phyloP scores from a whole-genome alignment of 2,329 filamentous ascomycete genomes.

The Didymella pomorum region DNA sequence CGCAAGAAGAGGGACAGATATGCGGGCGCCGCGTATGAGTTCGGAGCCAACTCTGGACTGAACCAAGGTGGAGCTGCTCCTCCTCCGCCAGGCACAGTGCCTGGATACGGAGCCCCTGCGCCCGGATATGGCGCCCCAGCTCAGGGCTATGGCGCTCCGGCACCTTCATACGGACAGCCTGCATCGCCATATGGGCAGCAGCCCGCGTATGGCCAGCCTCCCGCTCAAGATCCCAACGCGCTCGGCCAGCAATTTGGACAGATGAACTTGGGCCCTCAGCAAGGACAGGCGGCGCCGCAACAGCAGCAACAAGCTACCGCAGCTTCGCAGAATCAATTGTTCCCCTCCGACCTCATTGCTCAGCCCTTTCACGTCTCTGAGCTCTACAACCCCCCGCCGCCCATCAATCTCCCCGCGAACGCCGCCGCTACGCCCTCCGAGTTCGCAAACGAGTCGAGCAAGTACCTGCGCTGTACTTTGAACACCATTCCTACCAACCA shows the following conservation, averaged over 20 bases:
- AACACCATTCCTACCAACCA: constrained; percentile 94
- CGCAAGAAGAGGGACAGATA: constrained; percentile 92
- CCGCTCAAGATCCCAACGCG: constrained; percentile 63
- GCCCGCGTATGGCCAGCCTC: constrained; percentile 48
- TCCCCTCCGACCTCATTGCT: constrained; percentile 88
- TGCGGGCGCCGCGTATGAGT: constrained; percentile 93
- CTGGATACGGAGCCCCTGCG: constrained; percentile 15
- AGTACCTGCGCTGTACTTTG: constrained; percentile 93
- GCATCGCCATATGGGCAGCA: constrained; percentile 32
- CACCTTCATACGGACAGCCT: constrained; percentile 47
- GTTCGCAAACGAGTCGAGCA: constrained; percentile 87
- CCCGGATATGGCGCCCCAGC: constrained; percentile 32
- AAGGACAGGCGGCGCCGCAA: constrained; percentile 42
- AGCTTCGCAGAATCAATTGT: constrained; percentile 76
- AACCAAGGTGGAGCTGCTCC: constrained; percentile 57
- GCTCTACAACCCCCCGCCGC: constrained; percentile 87
- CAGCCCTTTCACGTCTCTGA: constrained; percentile 95
- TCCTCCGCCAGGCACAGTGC: constrained; percentile 21
- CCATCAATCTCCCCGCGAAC: constrained; percentile 89
- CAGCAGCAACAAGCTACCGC: constrained; percentile 39
- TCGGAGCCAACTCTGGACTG: constrained; percentile 81
- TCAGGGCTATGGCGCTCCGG: constrained; percentile 41
- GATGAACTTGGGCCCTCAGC: constrained; percentile 72
- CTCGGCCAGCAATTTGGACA: constrained; percentile 84
- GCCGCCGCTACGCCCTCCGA: constrained; percentile 93